Conservation (phyloP, 2,329 filamentous ascomycete genomes). For the Sporothrix inflata region DNA sequence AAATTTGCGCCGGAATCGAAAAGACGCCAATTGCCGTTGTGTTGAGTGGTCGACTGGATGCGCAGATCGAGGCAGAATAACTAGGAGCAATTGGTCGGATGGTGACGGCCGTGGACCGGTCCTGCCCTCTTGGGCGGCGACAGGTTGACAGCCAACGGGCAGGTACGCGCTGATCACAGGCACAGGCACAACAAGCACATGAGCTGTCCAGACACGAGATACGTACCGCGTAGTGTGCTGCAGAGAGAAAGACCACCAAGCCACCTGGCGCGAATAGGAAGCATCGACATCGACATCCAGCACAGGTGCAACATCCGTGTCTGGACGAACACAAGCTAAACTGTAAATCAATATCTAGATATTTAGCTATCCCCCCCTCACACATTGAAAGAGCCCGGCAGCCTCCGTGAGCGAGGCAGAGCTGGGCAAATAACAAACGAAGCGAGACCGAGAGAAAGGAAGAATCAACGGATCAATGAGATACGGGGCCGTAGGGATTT, state of each 20-base stretch:
- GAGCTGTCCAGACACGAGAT: not conserved
- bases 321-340: constrained; percentile 6
- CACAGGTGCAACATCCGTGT: not conserved
- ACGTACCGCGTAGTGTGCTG: not conserved
- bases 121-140: constrained; percentile 9
- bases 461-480: not conserved
- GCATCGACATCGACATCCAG: not conserved
- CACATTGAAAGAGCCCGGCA: not conserved
- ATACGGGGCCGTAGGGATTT: not conserved
- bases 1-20: constrained; percentile 37
- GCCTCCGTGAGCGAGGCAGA: not conserved
- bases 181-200: not conserved
- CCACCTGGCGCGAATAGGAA: not conserved
- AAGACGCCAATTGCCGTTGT: constrained; percentile 23
- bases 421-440: constrained; percentile 3
- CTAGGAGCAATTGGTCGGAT: not conserved
- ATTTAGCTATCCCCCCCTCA: not conserved
- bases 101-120: not conserved
- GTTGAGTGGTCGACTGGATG: not conserved
- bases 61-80: not conserved
- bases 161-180: not conserved
- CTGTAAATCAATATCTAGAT: not conserved
- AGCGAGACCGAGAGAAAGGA: not conserved
- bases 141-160: constrained; percentile 6
- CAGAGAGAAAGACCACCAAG: not conserved